Percentiles rank a stretch among this genome's conserved stretches.
Evolutionary conservation across 768 basidiomycete genomes (phyloP).

Genomic region (Pleurotus cornucopiae): DNA sequence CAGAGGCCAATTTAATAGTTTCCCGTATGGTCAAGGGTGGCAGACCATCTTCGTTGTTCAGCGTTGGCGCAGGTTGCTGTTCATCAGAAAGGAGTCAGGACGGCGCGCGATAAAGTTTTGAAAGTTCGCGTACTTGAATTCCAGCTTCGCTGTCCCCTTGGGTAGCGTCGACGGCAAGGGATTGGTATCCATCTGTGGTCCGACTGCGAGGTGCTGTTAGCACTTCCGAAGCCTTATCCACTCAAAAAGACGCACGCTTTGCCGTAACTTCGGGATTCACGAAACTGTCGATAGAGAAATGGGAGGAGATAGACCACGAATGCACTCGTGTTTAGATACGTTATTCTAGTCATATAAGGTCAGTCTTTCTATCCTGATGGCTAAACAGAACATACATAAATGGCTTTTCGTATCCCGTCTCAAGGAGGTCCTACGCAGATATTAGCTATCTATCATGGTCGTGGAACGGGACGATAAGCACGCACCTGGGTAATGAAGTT

Average conservation of each 20-base stretch:
- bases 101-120: not conserved
- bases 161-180: constrained; percentile 13
- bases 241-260: not conserved
- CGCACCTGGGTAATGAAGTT: constrained; percentile 84
- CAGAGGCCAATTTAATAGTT: constrained; percentile 73
- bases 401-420: constrained; percentile 79
- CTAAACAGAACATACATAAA: constrained; percentile 51
- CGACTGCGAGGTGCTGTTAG: not conserved
- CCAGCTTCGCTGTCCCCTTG: not conserved
- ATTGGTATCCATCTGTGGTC: constrained; percentile 11
- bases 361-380: constrained; percentile 4
- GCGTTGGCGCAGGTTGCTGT: not conserved
- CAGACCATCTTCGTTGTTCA: constrained; percentile 1
- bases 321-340: constrained; percentile 89
- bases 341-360: constrained; percentile 45
- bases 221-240: no score
- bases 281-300: constrained; percentile 30
- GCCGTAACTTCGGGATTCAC: not conserved
- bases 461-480: not conserved
- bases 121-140: no score
- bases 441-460: not conserved
- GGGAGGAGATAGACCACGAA: constrained; percentile 83
- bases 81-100: not conserved
- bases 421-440: constrained; percentile 38
- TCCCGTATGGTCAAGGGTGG: constrained; percentile 55